Evolutionary conservation across 306 rosid species (phyloP).

Genomic region (Rosa rugosa): DNA sequence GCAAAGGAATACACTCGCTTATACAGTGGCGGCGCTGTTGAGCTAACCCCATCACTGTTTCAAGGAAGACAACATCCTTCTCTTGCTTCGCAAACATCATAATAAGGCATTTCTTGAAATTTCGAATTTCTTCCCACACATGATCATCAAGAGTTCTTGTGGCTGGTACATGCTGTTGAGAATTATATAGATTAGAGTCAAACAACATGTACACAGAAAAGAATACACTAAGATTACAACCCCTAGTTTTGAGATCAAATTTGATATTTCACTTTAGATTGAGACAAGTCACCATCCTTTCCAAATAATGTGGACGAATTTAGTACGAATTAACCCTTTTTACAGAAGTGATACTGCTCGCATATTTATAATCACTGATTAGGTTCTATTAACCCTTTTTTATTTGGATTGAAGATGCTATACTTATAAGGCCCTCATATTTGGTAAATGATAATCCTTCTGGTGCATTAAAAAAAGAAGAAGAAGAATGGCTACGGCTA

Average conservation of each 20-base stretch:
- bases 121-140: conserved; percentile 83
- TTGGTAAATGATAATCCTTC: background rate
- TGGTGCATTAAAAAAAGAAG: background rate
- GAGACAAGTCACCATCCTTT: background rate
- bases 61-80: conserved; percentile 85
- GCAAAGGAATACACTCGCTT: conserved; percentile 85
- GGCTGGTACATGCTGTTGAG: conserved; percentile 78
- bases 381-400: background rate
- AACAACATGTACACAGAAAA: background rate
- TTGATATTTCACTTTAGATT: background rate
- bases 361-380: background rate
- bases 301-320: too few relatives aligned
- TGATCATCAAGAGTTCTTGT: conserved; percentile 72
- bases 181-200: background rate
- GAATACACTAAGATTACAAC: background rate
- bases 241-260: background rate
- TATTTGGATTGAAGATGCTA: background rate
- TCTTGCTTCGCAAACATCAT: conserved; percentile 93
- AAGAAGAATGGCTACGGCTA: background rate
- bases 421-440: background rate
- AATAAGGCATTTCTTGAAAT: conserved; percentile 92
- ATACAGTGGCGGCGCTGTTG: conserved; percentile 76
- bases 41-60: conserved; percentile 83
- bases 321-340: background rate
- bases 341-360: background rate